Base-by-base conservation (phyloP, 768 basidiomycete genomes). In the Trametes gibbosa region DNA sequence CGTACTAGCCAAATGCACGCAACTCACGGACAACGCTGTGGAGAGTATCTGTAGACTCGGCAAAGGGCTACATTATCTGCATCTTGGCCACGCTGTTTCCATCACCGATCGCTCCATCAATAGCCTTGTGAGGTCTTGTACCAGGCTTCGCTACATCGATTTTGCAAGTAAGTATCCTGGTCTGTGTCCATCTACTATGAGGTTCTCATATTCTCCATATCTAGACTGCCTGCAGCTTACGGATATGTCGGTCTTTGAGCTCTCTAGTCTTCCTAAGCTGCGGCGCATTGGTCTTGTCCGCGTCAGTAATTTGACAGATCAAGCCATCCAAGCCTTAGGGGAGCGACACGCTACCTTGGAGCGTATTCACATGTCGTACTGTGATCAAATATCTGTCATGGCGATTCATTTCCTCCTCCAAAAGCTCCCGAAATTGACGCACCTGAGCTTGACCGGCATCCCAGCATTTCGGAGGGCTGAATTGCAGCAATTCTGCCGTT, bases 381-480 rank as follows among this genome's bases (percentile, higher is more conserved):
- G 97, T 72, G 93, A 97, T 71, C 91, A 95, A 68, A 89, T 99
- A 56, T 86, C 90, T 6, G 91, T 98, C 65, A 82, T 87, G 76
- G 95, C 95, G 17, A 84, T 98, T 49, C 90, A 95, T 68, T 92
- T 89, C 72, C 81, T 99, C 45, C 81, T 99, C 42, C 86, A 90
- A 69, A 87, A 89, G 68, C 80, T 98, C n/a, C 85, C 86, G 68
- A 90, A 91, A 65, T 77, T 99, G 29, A 97, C 93, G 0, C 97
- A 99, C 76, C 81, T 99, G 47, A 96, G 94, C 72, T 74, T 99
- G 61, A 98, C 97, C n/a, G 97, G 95, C n/a, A 90, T 99, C 32
- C 87, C 87, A 9, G 85, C 93, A 6, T 98, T 99, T 77, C 84
- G 88, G 50, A 83, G 89, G 66, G 78, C 81, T 29, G 93, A 95